Base-by-base conservation (phyloP, 106 monocot genomes). In the Phalaenopsis equestris region DNA sequence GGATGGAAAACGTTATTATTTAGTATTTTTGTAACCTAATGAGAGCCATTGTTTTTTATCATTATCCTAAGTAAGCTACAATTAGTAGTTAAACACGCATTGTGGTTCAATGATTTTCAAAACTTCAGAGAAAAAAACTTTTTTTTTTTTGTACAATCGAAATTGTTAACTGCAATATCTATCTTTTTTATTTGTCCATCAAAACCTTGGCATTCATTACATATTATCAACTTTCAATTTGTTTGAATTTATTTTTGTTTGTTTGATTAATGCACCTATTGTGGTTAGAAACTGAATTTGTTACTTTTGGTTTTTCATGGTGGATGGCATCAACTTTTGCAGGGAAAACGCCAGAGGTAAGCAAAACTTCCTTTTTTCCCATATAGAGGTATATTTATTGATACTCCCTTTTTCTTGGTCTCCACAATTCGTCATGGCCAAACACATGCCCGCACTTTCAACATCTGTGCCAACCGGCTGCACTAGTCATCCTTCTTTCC, bases 331-430 rank as follows among this genome's bases (percentile, higher is more conserved):
- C 19, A 42, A 74, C 30, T 3, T 42, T n/a, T 74, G 74, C 74
- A 74, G 74, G 74, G 74, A 74, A 74, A 37, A 74, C 74, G 18
- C 74, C 45, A 1, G 45, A 45, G 43, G 74, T 74, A 74, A 74
- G 74, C 72, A 38, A 72, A 14, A 38, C 41, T 41, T 72, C 39
- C 39, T 72, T 23, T 64, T 64, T 64, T 23, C 64, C 21, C 23
- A 64, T 23, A 23, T 30, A 30, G 30, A 30, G 30, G 30, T 64
- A 12, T 52, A 52, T 52, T 52, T 52, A 52, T 52, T 52, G 12
- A 52, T 11, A 52, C 52, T 52, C 9, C 0, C 11, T 52, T 12
- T 52, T 52, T 14, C 12, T 2, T 52, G 12, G 52, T 52, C 52
- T 52, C 12, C 52, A 11, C 52, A 10, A 52, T 10, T 12, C 52